Percentiles rank a stretch among this genome's conserved stretches.
Evolutionary conservation across 768 basidiomycete species (phyloP).

Genomic region (Auriscalpium microsporum): DNA sequence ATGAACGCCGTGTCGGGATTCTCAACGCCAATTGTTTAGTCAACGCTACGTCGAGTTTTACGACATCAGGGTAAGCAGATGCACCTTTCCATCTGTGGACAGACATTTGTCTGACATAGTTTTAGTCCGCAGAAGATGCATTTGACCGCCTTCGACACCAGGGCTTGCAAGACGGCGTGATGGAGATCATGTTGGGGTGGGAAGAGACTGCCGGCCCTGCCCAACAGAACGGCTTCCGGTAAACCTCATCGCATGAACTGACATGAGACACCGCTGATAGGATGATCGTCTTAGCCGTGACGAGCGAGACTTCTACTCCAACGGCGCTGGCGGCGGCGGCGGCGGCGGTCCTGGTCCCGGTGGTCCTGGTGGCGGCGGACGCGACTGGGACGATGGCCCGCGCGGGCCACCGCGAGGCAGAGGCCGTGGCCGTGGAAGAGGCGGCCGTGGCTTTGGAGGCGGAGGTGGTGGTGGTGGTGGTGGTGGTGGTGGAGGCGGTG

Average conservation of each 20-base stretch:
- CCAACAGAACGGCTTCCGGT: slow-evolving; percentile 25
- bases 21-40: slow-evolving; percentile 32
- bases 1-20: background rate
- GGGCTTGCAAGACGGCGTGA: slow-evolving; percentile 73
- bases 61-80: slow-evolving; percentile 63
- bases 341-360: background rate
- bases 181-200: slow-evolving; percentile 86
- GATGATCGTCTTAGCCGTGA: slow-evolving; percentile 23
- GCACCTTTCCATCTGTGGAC: background rate
- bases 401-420: slow-evolving; percentile 21
- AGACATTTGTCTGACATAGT: slow-evolving; percentile 6
- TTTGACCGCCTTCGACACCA: slow-evolving; percentile 74
- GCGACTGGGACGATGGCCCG: slow-evolving; percentile 19
- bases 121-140: slow-evolving; percentile 68
- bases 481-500: background rate
- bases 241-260: background rate
- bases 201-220: slow-evolving; percentile 43
- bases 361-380: slow-evolving; percentile 7
- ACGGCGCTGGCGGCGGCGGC: slow-evolving; percentile 13
- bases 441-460: slow-evolving; percentile 6
- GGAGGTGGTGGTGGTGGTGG: slow-evolving; percentile 5
- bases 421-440: slow-evolving; percentile 23
- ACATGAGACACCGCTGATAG: background rate
- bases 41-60: slow-evolving; percentile 92
- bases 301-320: slow-evolving; percentile 20